These are phyloP conservation scores for Lentinula boryana DNA, from an alignment of 768 basidiomycete genomes.

Conservation along the genomic window DNA sequence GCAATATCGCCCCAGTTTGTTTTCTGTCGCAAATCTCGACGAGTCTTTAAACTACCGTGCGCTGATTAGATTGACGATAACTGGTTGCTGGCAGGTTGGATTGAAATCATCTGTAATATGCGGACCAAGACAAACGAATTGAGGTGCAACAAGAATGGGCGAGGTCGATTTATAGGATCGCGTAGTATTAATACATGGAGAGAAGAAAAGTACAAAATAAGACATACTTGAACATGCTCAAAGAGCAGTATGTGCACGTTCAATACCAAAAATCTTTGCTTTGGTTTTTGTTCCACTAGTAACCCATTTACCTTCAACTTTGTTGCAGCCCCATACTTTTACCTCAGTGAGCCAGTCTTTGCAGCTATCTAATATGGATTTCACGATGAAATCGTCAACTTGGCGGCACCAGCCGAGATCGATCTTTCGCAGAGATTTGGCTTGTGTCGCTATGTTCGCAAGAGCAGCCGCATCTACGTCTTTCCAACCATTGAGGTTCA, in stretches of 20 bases:
- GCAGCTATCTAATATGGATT: slow-evolving; percentile 53
- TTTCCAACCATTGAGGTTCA: slow-evolving; percentile 80
- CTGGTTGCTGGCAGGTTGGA: too few species aligned
- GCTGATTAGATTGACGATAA: too few species aligned
- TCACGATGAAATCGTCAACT: slow-evolving; percentile 78
- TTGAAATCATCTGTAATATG: too few species aligned
- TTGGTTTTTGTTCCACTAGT: slow-evolving; percentile 4
- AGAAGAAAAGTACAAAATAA: too few species aligned
- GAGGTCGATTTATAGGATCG: too few species aligned
- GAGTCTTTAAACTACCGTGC: too few species aligned
- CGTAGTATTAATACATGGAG: too few species aligned
- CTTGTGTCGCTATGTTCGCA: slow-evolving; percentile 20
- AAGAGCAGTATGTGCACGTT: background rate
- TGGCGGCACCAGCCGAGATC: slow-evolving; percentile 85
- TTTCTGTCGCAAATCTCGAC: too few species aligned
- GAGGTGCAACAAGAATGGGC: too few species aligned
- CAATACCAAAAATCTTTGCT: slow-evolving; percentile 5
- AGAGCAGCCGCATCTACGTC: slow-evolving; percentile 46
- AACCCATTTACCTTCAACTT: slow-evolving; percentile 20
- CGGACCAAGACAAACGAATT: too few species aligned
- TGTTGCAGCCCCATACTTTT: slow-evolving; percentile 53
- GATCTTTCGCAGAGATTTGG: slow-evolving; percentile 42
- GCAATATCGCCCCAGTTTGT: too few species aligned
- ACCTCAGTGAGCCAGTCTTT: slow-evolving; percentile 30
- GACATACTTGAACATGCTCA: background rate